Base-by-base conservation (phyloP, 352 stramenopile genomes). In the Pythium pyrilobum region DNA sequence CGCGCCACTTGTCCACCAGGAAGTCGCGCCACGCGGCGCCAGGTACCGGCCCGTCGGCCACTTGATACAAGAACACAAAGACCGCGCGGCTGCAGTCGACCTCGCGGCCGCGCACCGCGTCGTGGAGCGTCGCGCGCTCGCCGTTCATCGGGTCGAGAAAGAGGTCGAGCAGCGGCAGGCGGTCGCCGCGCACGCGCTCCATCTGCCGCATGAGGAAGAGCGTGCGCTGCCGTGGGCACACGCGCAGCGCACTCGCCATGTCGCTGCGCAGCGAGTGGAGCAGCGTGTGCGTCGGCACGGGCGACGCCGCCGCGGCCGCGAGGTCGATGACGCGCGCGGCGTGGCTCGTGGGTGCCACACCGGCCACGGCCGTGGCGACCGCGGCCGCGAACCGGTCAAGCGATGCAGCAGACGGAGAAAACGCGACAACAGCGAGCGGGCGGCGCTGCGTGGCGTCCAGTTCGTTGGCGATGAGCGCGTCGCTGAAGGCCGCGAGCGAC, bases 131-230 rank as follows among this genome's bases (percentile, higher is more conserved):
- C 13, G 70, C 78, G 36, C 78, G 76, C 15, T 68, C 69, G 62
- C 78, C 78, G 46, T 89, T 89, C 21, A 89, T 59, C 32, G 78
- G 78, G 38, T 89, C 78, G 21, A 89, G 46, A 34, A 89, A 87
- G 29, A 83, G 65, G 55, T 89, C 78, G 11, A 89, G 62, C 38
- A 85, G 67, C 1, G 78, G 74, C 20, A 89, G 60, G 46, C 66
- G 38, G 70, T 70, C 45, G 78, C 67, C 43, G 10, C 11, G 4
- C 8, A 82, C 52, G 37, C 51, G 42, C 34, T 85, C 71, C 5
- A 83, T 57, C 38, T 82, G 77, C 18, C 73, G 61, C 21, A 89
- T 36, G 21, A 89, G 45, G 25, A 86, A 72, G 15, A 89, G 47
- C 23, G 51, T 83, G 42, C 78, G 78, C 27, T 72, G 74, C 28